Percentiles rank a stretch among this genome's conserved stretches.
These are phyloP conservation scores for Candida freyschussii DNA, from an alignment of 1,139 yeast genomes.

Conservation along the genomic window DNA sequence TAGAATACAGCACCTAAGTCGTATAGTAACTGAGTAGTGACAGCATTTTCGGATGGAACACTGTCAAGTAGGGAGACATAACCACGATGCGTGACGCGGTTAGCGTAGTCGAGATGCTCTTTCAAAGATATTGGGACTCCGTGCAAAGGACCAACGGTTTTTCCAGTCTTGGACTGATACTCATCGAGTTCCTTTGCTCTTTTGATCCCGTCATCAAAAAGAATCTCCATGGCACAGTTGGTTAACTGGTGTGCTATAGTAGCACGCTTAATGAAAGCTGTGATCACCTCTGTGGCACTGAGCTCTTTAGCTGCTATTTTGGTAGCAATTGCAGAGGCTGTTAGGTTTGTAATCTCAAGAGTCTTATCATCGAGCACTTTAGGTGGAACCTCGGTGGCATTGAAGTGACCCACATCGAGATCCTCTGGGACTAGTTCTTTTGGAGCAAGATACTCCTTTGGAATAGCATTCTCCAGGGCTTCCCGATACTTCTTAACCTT, in stretches of 20 bases:
- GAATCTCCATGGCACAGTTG: slow-evolving; percentile 53
- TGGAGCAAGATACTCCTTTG: slow-evolving; percentile 25
- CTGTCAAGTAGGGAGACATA: slow-evolving; percentile 53
- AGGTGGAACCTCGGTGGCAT: slow-evolving; percentile 34
- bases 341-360: slow-evolving; percentile 31
- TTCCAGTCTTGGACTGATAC: slow-evolving; percentile 47
- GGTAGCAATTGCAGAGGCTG: slow-evolving; percentile 33
- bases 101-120: slow-evolving; percentile 61
- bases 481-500: slow-evolving; percentile 45
- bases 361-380: slow-evolving; percentile 38
- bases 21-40: slow-evolving; percentile 46
- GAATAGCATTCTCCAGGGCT: slow-evolving; percentile 37
- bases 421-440: slow-evolving; percentile 32
- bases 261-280: slow-evolving; percentile 34
- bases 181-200: slow-evolving; percentile 54
- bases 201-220: slow-evolving; percentile 50
- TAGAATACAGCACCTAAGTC: slow-evolving; percentile 64
- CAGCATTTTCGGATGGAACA: slow-evolving; percentile 46
- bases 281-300: slow-evolving; percentile 29
- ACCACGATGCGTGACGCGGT: slow-evolving; percentile 56
- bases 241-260: slow-evolving; percentile 46
- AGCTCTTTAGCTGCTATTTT: slow-evolving; percentile 32
- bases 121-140: slow-evolving; percentile 77
- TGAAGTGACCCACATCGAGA: slow-evolving; percentile 31
- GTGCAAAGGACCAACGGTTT: slow-evolving; percentile 67